Base-by-base conservation (phyloP, 2,329 filamentous ascomycete genomes). In the Epichloe festucae region DNA sequence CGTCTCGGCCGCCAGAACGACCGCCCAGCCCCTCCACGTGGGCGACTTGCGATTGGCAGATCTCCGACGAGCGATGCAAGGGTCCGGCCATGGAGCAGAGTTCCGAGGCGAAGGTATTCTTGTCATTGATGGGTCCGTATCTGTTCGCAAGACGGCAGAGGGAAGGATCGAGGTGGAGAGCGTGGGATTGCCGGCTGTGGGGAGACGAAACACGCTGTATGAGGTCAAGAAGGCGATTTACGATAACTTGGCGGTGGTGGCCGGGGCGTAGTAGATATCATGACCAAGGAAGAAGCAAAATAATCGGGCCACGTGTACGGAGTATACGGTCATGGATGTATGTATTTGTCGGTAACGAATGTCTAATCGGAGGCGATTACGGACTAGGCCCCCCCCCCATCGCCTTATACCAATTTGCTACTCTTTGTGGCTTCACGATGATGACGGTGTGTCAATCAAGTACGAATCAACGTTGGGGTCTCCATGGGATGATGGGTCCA, bases 51-150 rank as follows among this genome's bases (percentile, higher is more conserved):
- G 91, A 21, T 78, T 98, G 17, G 89, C 91, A 0, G 90, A 97
- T 65, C 73, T 98, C 53, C 78, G 93, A 49, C 84, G 87, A 54
- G 78, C 90, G 19, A 87, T 98, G 81, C 84, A 89, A 60, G 75
- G 78, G 14, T 78, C 84, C 3, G 89, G 90, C 0, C 89, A 96
- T 69, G 83, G 81, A 14, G 91, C 91, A 1, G 93, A 96, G 66
- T 96, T 97, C 67, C 78, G 89, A 48, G 93, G 93, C 48, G 91
- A 97, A 67, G 93, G 93, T 55, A 94, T 86, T 8, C 73, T 98
- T 52, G 77, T 98, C 10, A 84, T 98, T 52, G 91, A 97, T 63
- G 87, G 88, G 2, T 79, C 80, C 10, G 90, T 97, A 6, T 87
- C 89, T 4, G 89, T 98, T 45, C 77, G 88, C 54, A 97, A 98